Conservation (phyloP, 2,329 filamentous ascomycete genomes). For the Arthrobotrys conoides region DNA sequence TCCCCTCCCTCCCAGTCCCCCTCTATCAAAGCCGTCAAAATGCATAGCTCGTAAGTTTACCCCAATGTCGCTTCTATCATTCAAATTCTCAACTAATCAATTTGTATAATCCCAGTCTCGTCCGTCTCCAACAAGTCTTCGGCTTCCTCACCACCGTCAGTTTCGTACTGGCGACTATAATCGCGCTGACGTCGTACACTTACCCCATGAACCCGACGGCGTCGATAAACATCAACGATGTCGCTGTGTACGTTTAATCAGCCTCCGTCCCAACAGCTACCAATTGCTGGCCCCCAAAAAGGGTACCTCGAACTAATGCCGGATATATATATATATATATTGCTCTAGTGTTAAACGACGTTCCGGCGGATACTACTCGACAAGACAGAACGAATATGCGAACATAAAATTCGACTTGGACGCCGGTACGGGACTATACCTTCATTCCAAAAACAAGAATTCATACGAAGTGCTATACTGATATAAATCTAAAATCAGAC, state of each 20-base stretch:
- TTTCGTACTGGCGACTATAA: slow-evolving; percentile 82
- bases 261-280: background rate
- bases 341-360: slow-evolving; percentile 84
- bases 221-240: slow-evolving; percentile 76
- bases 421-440: slow-evolving; percentile 75
- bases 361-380: slow-evolving; percentile 89
- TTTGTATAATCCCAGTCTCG: slow-evolving; percentile 71
- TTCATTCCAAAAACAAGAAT: background rate
- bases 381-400: slow-evolving; percentile 95
- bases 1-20: background rate
- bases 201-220: slow-evolving; percentile 78
- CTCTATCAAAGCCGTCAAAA: slow-evolving; percentile 27
- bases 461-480: slow-evolving; percentile 4
- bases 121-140: slow-evolving; percentile 90
- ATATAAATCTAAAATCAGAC: slow-evolving; percentile 70
- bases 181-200: slow-evolving; percentile 84
- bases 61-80: background rate
- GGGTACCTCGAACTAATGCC: background rate
- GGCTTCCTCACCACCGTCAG: slow-evolving; percentile 97
- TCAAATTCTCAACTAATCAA: slow-evolving; percentile 3
- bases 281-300: background rate
- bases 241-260: slow-evolving; percentile 80
- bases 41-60: slow-evolving; percentile 59
- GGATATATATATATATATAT: slow-evolving; percentile 60
- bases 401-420: slow-evolving; percentile 93